Conservation (phyloP, 1,284 basidiomycete genomes). For the Microbotryomycetes sp. region DNA sequence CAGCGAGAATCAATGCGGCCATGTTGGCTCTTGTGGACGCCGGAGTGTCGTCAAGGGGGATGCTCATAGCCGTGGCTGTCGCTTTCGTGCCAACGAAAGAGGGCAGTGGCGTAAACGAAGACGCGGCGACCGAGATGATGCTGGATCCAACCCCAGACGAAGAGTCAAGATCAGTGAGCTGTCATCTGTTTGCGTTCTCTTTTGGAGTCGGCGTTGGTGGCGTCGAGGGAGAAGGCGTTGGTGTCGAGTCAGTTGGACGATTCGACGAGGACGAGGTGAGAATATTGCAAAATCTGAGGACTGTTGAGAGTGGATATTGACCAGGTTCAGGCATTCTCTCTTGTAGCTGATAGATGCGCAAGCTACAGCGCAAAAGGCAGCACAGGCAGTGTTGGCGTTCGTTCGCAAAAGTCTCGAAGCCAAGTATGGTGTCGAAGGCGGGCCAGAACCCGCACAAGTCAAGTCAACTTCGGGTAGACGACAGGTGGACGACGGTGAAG, state of each 20-base stretch:
- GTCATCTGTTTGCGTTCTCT: constrained; percentile 51
- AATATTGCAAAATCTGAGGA: constrained; percentile 18
- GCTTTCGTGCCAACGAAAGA: constrained; percentile 47
- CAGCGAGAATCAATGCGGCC: constrained; percentile 53
- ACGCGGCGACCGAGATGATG: constrained; percentile 56
- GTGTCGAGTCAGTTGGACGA: constrained; percentile 42
- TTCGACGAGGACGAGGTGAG: constrained; percentile 42
- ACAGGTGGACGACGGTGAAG: not conserved
- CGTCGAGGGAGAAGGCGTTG: constrained; percentile 44
- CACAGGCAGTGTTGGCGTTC: constrained; percentile 27
- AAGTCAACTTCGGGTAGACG: not conserved
- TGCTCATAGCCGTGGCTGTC: constrained; percentile 46
- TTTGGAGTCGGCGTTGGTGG: constrained; percentile 41
- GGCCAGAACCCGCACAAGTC: not conserved
- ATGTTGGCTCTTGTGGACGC: constrained; percentile 47
- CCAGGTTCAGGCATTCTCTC: too few species aligned
- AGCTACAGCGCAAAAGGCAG: constrained; percentile 24
- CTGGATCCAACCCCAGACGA: constrained; percentile 62
- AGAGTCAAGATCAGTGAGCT: constrained; percentile 54
- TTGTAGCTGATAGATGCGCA: constrained; percentile 32
- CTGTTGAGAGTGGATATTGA: too few species aligned
- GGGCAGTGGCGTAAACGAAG: constrained; percentile 49
- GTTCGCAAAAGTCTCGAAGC: constrained; percentile 30
- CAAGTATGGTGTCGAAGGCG: constrained; percentile 5
- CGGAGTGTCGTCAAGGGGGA: constrained; percentile 45